Conservation (phyloP, 106 monocot species). For the Triglochin maritima region DNA sequence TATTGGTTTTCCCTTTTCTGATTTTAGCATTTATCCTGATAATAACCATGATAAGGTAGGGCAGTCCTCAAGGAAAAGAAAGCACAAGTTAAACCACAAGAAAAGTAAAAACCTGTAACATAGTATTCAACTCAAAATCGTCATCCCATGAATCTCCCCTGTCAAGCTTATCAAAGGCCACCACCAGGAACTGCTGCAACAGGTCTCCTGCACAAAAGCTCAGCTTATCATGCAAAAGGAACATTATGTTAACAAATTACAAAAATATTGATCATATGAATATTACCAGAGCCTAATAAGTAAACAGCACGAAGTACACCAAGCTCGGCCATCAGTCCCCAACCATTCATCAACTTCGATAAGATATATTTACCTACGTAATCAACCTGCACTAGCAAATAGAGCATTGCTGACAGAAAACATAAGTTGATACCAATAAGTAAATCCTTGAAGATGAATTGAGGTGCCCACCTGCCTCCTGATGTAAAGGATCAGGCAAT, state of each 20-base stretch:
- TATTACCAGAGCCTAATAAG: constrained; percentile 85
- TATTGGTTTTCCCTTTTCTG: too few relatives aligned
- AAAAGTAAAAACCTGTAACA: constrained; percentile 46
- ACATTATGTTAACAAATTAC: background rate
- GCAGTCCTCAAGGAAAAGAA: background rate
- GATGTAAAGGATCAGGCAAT: constrained; percentile 58
- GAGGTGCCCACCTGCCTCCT: constrained; percentile 51
- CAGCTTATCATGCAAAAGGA: background rate
- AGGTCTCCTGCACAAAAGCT: constrained; percentile 61
- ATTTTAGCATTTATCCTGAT: too few relatives aligned
- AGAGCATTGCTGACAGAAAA: background rate
- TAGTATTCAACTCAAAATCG: constrained; percentile 92
- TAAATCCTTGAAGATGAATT: background rate
- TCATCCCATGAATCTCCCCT: constrained; percentile 84
- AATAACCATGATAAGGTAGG: too few relatives aligned
- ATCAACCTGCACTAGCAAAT: constrained; percentile 53
- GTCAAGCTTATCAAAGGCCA: constrained; percentile 67
- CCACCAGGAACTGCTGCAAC: constrained; percentile 68
- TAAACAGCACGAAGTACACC: constrained; percentile 76
- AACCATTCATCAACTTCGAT: constrained; percentile 73
- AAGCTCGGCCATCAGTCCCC: constrained; percentile 91
- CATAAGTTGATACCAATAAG: background rate
- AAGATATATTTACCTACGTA: constrained; percentile 65
- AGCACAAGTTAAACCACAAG: background rate
- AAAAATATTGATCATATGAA: background rate